Evolutionary conservation across 192 early-diverging fungal species (phyloP), one percentile per base, ranked within the genome.

Genomic region (Podila clonocystis): DNA sequence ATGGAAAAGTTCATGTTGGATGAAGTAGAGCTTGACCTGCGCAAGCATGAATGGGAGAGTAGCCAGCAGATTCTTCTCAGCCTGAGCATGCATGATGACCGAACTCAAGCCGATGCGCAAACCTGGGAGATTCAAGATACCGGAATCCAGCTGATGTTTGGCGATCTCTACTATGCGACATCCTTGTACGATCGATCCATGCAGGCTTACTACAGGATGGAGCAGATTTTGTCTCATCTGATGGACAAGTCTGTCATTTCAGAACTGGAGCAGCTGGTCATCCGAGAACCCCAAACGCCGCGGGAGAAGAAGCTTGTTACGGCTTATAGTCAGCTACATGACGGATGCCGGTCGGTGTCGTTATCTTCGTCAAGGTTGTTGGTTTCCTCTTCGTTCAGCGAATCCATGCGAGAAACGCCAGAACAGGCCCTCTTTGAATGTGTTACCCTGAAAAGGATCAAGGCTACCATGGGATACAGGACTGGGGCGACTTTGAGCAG

Each of bases 11-110:
- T 84, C 29, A 73, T 82, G 29, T 73, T 93, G 29, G 67, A 70
- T n/a, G 70, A 91, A 7, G 88, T 89, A 24, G 91, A 94, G 52
- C 62, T 91, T 20, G 58, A 88, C 24, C 82, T 84, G 50, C 73
- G 83, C n/a, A 84, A 72, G 36, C 82, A 87, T 19, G 63, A 76
- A 15, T 83, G 89, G 57, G 68, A 77, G 29, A 75, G 89, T 28
- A 83, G 86, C 33, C 67, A 85, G 68, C 28, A 82, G 3, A 79
- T 74, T 29, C 49, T 91, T 2, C 64, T 83, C 19, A 61, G 74
- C 13, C 82, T 85, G 2, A 57, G 72, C 6, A 82, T 85, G 60
- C 55, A 67, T 49, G 74, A 74, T 29, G 62, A 78, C 15, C 63
- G 58, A 5, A 38, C 48, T 0, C 45, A 58, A 12, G 29, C 45